Evolutionary conservation across 208 protist species (phyloP), one percentile per base, ranked within the genome.

Genomic region (Phytomonas sp.): DNA sequence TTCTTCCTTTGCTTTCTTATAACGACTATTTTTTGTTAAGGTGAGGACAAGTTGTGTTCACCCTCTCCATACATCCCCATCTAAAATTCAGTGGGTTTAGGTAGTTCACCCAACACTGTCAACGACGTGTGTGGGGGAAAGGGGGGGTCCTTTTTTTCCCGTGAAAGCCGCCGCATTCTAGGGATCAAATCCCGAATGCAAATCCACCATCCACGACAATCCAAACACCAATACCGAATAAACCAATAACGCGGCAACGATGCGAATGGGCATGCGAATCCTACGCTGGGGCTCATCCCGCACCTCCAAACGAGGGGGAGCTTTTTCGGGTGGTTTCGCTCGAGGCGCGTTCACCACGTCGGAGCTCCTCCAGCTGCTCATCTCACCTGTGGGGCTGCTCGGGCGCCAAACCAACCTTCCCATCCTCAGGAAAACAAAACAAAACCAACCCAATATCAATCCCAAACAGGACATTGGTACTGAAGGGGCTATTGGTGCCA

Each of bases 341-440:
- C 42, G 42, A 4, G 10, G 42, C 42, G 42, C 42, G 23, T 78
- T 84, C 37, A 71, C 65, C 40, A 67, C 82, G 66, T 67, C 75
- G 19, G 73, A 76, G 32, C 78, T 77, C 1, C 64, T 80, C 6
- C 74, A 85, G 12, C 75, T 91, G 31, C 76, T 94, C 69, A 86
- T 83, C 14, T 91, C 85, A 0, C 85, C 88, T 0, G 76, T 67
- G 0, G 84, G 81, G n/a, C 67, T 91, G 14, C 74, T 90, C 16
- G 86, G 88, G 66, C 79, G 84, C 12, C 79, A 80, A 49, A 71
- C 32, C 33, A n/a, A 23, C 49, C 23, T 60, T 23, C 19, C 49
- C 49, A 23, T 60, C 49, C 49, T 60, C 49, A 60, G 23, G 49
- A 23, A 23, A 23, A 60, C 49, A 23, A 60, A 60, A 60, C 49